phyloP scores from a whole-genome alignment of 768 basidiomycete species.

The Leccinum incarnatum region DNA sequence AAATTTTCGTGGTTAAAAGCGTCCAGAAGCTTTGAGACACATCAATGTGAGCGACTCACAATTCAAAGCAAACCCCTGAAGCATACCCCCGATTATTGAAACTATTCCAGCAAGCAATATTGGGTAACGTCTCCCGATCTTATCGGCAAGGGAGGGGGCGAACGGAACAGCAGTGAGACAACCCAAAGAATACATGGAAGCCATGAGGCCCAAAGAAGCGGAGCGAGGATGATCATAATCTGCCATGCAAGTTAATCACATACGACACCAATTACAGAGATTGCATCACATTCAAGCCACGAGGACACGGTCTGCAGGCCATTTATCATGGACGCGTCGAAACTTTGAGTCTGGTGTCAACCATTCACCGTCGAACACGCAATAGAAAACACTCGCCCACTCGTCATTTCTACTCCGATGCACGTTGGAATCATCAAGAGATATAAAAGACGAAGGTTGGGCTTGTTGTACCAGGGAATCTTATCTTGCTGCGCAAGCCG shows the following conservation, averaged over 20 bases:
- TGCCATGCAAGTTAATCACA: neutral
- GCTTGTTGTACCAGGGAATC: neutral
- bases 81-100: constrained; percentile 9
- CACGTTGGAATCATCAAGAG: neutral
- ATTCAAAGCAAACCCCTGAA: constrained; percentile 17
- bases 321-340: constrained; percentile 25
- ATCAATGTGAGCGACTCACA: constrained; percentile 4
- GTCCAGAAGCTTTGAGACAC: neutral
- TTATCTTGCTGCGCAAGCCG: neutral
- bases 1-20: neutral
- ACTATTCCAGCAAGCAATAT: constrained; percentile 15
- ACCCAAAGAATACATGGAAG: constrained; percentile 60
- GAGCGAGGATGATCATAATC: neutral
- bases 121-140: constrained; percentile 12
- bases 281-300: neutral
- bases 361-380: neutral
- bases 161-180: constrained; percentile 52
- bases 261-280: neutral
- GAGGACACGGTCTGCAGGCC: neutral
- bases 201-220: neutral
- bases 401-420: neutral
- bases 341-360: neutral
- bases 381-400: neutral
- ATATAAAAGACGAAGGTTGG: neutral
- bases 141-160: constrained; percentile 10